Percentiles rank a stretch among this genome's conserved stretches.
Evolutionary conservation across 768 basidiomycete genomes (phyloP).

Genomic region (Tricholoma matsutake): DNA sequence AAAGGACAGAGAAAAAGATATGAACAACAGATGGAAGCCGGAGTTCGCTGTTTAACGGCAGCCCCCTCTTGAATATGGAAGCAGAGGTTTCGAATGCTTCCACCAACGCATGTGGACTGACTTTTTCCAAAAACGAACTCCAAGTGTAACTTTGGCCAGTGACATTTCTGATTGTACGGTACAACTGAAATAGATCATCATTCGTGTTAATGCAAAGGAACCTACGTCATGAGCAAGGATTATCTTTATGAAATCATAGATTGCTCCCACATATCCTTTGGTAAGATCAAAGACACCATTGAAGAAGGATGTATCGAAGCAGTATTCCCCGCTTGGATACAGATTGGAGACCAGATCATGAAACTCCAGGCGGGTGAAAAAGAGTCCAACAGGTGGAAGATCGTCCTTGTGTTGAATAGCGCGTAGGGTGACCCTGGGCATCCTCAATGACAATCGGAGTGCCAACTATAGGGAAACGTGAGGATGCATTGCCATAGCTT

Average conservation of each 20-base stretch:
- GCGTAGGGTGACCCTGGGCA: neutral
- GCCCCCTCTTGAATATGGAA: neutral
- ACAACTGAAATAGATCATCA: neutral
- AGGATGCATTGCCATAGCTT: neutral
- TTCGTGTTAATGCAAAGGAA: neutral
- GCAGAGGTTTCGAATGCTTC: neutral
- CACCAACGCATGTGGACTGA: neutral
- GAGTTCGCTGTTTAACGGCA: neutral
- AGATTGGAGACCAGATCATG: neutral
- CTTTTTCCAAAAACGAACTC: neutral
- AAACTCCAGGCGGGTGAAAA: neutral
- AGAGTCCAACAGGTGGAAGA: neutral
- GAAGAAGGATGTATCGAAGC: neutral
- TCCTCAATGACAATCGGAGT: neutral
- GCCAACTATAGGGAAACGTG: neutral
- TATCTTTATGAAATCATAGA: neutral
- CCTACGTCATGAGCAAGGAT: neutral
- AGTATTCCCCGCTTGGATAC: constrained; percentile 1
- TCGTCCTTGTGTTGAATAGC: neutral
- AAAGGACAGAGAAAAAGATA: neutral
- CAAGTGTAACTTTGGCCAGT: neutral
- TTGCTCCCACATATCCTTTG: neutral
- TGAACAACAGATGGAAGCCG: neutral
- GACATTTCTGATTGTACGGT: neutral
- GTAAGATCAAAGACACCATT: neutral